Percentiles rank a stretch among this genome's conserved stretches.
Evolutionary conservation across 2,329 filamentous ascomycete genomes (phyloP).

Genomic region (Orbilia ellipsospora): DNA sequence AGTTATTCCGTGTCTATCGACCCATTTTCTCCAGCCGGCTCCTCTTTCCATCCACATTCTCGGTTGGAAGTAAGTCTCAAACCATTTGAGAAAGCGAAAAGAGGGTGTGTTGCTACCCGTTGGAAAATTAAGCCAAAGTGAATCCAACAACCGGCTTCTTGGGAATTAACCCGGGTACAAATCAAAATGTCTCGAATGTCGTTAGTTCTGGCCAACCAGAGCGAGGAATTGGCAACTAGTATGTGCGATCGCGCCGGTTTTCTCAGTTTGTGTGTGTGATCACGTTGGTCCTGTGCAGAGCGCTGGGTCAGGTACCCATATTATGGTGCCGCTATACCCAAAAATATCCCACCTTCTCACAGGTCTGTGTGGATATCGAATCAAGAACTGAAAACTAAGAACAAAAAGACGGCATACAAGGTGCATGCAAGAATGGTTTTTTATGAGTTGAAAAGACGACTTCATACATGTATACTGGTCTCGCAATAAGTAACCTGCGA

Average conservation of each 20-base stretch:
- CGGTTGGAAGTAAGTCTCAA: no score
- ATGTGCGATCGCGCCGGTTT: background rate
- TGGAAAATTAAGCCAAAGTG: conserved; percentile 28
- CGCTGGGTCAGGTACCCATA: background rate
- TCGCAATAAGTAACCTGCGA: no score
- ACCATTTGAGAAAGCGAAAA: background rate
- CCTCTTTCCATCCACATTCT: no score
- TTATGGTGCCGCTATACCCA: background rate
- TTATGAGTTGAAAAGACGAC: background rate
- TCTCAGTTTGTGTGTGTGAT: conserved; percentile 11
- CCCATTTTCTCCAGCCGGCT: no score
- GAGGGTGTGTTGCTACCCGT: conserved; percentile 33
- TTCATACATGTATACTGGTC: no score
- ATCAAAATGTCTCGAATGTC: conserved; percentile 48
- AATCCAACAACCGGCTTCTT: conserved; percentile 52
- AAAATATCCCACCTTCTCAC: conserved; percentile 3
- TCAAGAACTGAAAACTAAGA: background rate
- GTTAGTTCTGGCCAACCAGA: conserved; percentile 33
- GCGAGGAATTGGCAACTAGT: background rate
- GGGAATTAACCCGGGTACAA: conserved; percentile 11
- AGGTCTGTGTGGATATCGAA: background rate
- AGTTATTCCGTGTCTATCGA: no score
- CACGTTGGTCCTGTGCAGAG: conserved; percentile 2
- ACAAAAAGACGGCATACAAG: conserved; percentile 22
- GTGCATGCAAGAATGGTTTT: background rate